Conservation (phyloP, 176 grass and related monocot species). For the Eragrostis curvula region DNA sequence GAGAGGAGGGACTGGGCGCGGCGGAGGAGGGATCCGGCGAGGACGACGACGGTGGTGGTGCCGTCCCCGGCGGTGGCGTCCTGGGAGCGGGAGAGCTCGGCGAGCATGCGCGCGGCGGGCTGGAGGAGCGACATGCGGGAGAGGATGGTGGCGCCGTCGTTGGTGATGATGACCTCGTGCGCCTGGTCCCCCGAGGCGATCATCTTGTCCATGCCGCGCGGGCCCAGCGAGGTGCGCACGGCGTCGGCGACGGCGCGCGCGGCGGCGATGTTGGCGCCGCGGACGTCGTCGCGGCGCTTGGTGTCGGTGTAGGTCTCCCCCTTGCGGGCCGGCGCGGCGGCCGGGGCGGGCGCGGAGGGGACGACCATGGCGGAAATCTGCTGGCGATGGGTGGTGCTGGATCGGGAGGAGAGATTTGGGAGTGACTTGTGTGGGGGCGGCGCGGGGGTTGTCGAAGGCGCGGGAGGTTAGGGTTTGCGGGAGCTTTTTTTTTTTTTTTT, state of each 20-base stretch:
- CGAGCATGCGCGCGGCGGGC: conserved; percentile 88
- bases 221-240: conserved; percentile 81
- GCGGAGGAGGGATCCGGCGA: conserved; percentile 72
- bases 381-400: neutral
- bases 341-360: neutral
- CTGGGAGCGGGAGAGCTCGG: conserved; percentile 89
- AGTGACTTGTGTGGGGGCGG: too few relatives aligned
- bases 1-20: conserved; percentile 58
- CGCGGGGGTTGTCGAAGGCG: too few relatives aligned
- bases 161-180: conserved; percentile 86
- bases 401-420: neutral
- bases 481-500: too few relatives aligned
- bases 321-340: conserved; percentile 39
- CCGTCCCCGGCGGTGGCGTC: conserved; percentile 81
- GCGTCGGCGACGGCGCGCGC: conserved; percentile 78
- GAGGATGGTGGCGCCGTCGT: conserved; percentile 85
- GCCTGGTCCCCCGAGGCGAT: conserved; percentile 63
- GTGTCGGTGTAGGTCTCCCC: conserved; percentile 82
- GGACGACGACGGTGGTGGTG: conserved; percentile 77
- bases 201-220: conserved; percentile 94
- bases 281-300: conserved; percentile 90
- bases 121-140: conserved; percentile 76
- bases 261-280: conserved; percentile 67
- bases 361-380: conserved; percentile 54
- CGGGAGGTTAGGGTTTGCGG: too few relatives aligned